phyloP scores from a whole-genome alignment of 345 rosid species.

The Hibiscus tridactylites region DNA sequence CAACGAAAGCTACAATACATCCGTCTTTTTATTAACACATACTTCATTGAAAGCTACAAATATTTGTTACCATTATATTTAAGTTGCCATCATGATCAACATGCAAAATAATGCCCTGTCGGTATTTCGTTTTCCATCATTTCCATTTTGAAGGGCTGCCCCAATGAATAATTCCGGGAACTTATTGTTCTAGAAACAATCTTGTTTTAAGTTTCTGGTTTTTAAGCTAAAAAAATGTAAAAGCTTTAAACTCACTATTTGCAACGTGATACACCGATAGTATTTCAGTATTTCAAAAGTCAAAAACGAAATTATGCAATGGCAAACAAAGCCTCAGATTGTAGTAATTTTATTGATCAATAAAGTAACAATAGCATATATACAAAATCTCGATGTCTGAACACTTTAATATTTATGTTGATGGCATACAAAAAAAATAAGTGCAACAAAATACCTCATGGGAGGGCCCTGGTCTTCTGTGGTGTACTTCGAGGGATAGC shows the following conservation, averaged over 20 bases:
- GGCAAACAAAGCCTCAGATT: slow-evolving; percentile 9
- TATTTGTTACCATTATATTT: neutral
- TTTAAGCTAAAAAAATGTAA: neutral
- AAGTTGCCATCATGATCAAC: slow-evolving; percentile 3
- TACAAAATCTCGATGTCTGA: slow-evolving; percentile 13
- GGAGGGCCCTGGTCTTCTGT: slow-evolving; percentile 46
- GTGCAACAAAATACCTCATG: slow-evolving; percentile 38
- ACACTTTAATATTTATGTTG: slow-evolving; percentile 7
- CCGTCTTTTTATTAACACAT: neutral
- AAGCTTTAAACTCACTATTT: neutral
- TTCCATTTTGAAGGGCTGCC: neutral
- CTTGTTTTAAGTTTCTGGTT: neutral
- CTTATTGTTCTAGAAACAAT: neutral
- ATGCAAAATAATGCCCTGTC: slow-evolving; percentile 4
- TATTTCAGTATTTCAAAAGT: slow-evolving; percentile 1
- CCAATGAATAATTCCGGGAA: neutral
- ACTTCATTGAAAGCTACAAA: slow-evolving; percentile 3
- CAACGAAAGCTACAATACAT: slow-evolving; percentile 4
- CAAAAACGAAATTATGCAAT: neutral
- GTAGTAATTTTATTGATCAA: slow-evolving; percentile 16
- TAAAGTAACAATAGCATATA: slow-evolving; percentile 17
- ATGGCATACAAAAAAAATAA: slow-evolving; percentile 16
- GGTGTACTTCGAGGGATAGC: slow-evolving; percentile 70
- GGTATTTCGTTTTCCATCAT: slow-evolving; percentile 6
- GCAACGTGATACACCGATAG: neutral